Conservation (phyloP, 106 monocot genomes). For the Agapanthus africanus region DNA sequence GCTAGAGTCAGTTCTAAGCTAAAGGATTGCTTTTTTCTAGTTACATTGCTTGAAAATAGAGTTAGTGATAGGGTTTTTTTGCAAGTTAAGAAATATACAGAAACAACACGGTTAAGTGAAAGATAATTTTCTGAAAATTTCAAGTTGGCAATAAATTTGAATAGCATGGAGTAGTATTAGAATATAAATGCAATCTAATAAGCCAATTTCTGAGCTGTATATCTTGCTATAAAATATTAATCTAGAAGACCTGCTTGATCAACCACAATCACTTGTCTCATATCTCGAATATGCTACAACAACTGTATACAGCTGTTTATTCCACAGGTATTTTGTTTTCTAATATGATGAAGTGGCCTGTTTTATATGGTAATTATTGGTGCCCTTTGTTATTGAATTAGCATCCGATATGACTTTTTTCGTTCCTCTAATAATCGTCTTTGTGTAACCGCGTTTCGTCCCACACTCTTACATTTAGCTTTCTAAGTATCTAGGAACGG, state of each 20-base stretch:
- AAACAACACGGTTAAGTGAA: slow-evolving; percentile 2
- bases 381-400: too few relatives aligned
- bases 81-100: neutral
- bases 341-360: too few relatives aligned
- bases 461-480: too few relatives aligned
- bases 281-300: neutral
- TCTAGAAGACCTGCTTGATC: neutral
- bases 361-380: too few relatives aligned
- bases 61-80: neutral
- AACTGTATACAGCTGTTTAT: too few relatives aligned
- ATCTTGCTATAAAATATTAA: neutral
- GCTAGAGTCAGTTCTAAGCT: slow-evolving; percentile 4
- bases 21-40: neutral
- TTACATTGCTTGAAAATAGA: neutral
- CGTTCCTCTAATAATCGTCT: too few relatives aligned
- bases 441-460: too few relatives aligned
- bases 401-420: too few relatives aligned
- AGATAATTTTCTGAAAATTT: neutral
- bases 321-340: too few relatives aligned
- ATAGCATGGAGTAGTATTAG: neutral
- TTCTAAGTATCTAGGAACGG: too few relatives aligned
- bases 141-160: neutral
- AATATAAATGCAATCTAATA: neutral
- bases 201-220: neutral
- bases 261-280: neutral